These are phyloP conservation scores for Geranium incanum DNA, from an alignment of 441 rosid genomes.

Conservation along the genomic window DNA sequence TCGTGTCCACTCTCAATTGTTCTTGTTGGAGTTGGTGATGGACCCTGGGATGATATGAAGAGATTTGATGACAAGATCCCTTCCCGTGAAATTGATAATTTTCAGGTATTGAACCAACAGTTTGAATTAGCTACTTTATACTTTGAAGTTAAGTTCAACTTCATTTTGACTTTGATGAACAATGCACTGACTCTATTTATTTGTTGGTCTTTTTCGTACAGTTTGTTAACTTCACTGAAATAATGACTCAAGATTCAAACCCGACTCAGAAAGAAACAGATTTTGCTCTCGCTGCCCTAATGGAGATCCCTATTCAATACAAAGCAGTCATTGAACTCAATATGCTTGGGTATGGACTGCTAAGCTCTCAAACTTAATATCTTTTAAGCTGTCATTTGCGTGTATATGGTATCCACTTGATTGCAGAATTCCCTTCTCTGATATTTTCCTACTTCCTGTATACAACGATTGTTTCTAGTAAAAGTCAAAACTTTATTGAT, in stretches of 20 bases:
- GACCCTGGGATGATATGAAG: constrained; percentile 89
- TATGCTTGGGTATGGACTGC: constrained; percentile 42
- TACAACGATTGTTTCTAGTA: too few relatives aligned
- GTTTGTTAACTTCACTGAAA: constrained; percentile 80
- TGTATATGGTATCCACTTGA: too few relatives aligned
- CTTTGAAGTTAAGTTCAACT: too few relatives aligned
- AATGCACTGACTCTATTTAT: neutral
- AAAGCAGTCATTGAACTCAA: constrained; percentile 50
- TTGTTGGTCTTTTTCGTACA: constrained; percentile 16
- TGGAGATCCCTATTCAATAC: constrained; percentile 83
- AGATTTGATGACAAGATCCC: constrained; percentile 79
- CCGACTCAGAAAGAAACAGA: constrained; percentile 53
- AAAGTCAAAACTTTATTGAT: too few relatives aligned
- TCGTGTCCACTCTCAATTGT: constrained; percentile 60
- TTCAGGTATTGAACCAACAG: constrained; percentile 41
- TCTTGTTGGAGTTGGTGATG: constrained; percentile 85
- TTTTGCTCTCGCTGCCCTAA: constrained; percentile 83
- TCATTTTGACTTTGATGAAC: neutral
- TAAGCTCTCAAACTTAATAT: neutral
- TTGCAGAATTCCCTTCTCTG: too few relatives aligned
- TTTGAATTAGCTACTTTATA: neutral
- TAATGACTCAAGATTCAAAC: constrained; percentile 41
- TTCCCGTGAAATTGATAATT: constrained; percentile 63
- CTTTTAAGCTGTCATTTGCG: neutral
- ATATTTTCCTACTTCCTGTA: too few relatives aligned